A percentile compares a stretch with the other conserved stretches of the same genome.
These are phyloP conservation scores for Yarrowia sp. DNA, from an alignment of 805 yeast genomes.

Conservation along the genomic window DNA sequence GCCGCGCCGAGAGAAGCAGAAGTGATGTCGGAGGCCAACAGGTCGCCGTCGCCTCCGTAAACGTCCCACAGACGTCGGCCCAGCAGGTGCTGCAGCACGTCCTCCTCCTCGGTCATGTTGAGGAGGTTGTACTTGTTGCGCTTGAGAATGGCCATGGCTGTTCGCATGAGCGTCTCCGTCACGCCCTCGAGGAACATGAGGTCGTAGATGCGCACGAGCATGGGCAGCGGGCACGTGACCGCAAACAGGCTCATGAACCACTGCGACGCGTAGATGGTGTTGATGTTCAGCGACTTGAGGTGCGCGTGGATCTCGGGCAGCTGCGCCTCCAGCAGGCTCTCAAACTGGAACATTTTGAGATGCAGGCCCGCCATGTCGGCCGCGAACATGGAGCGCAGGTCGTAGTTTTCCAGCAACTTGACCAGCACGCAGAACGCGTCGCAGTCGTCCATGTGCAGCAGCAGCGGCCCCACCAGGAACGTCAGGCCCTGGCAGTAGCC, in stretches of 20 bases:
- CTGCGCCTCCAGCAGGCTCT: constrained; percentile 43
- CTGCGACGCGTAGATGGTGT: constrained; percentile 53
- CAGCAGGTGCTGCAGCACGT: constrained; percentile 43
- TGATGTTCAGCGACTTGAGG: constrained; percentile 45
- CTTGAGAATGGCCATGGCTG: constrained; percentile 52
- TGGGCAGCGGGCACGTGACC: constrained; percentile 57
- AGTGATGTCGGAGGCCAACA: constrained; percentile 39
- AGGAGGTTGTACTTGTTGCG: constrained; percentile 46
- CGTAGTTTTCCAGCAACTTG: constrained; percentile 59
- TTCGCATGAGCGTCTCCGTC: constrained; percentile 54
- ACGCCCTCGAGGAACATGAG: constrained; percentile 52
- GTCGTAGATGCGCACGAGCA: constrained; percentile 52
- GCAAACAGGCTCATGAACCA: constrained; percentile 65
- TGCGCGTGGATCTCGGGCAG: constrained; percentile 47
- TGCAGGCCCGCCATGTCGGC: constrained; percentile 56
- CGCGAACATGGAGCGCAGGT: constrained; percentile 51
- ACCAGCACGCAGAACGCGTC: constrained; percentile 52
- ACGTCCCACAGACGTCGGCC: constrained; percentile 46
- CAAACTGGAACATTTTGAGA: constrained; percentile 53
- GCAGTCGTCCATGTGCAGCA: constrained; percentile 45
- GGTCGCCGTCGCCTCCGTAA: constrained; percentile 42
- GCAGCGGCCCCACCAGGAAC: constrained; percentile 59
- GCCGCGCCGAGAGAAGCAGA: neutral
- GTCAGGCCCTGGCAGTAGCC: constrained; percentile 70
- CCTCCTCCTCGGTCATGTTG: constrained; percentile 43